Evolutionary conservation across 2,329 filamentous ascomycete species (phyloP).

Genomic region (Herpotrichia juniperi): DNA sequence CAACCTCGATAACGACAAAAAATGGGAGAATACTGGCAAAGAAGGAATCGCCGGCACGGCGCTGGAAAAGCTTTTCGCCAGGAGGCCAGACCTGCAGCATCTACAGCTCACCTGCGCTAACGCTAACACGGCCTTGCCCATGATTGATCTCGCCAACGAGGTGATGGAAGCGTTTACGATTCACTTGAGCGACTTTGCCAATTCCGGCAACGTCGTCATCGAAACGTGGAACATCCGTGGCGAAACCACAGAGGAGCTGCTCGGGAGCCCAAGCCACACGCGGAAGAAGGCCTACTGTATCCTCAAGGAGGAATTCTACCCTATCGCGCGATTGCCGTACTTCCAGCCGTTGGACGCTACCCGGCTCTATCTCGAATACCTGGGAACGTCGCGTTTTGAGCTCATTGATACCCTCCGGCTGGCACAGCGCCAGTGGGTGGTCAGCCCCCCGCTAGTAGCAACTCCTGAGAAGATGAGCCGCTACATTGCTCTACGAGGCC

Average conservation of each 20-base stretch:
- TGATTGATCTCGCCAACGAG: slow-evolving; percentile 39
- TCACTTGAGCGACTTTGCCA: too few relatives aligned
- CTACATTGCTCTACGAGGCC: background rate
- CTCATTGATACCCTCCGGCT: too few relatives aligned
- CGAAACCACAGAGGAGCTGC: background rate
- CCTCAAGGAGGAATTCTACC: background rate
- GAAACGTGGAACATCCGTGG: background rate
- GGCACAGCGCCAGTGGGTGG: too few relatives aligned
- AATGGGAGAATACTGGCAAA: background rate
- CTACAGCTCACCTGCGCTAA: slow-evolving; percentile 36
- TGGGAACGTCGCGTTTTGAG: background rate
- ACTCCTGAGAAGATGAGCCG: too few relatives aligned
- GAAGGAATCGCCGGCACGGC: too few relatives aligned
- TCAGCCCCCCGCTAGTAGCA: too few relatives aligned
- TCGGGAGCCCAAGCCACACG: background rate
- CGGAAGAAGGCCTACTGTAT: background rate
- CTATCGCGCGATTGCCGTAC: background rate
- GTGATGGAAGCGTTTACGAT: slow-evolving; percentile 31
- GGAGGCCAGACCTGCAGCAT: slow-evolving; percentile 32
- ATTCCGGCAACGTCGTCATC: too few relatives aligned
- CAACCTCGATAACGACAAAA: background rate
- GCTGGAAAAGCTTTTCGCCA: slow-evolving; percentile 17
- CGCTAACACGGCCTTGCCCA: slow-evolving; percentile 32
- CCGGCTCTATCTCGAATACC: background rate
- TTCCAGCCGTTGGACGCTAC: background rate